Evolutionary conservation across 352 stramenopile species (phyloP).

Genomic region (Phytophthora pluvialis): DNA sequence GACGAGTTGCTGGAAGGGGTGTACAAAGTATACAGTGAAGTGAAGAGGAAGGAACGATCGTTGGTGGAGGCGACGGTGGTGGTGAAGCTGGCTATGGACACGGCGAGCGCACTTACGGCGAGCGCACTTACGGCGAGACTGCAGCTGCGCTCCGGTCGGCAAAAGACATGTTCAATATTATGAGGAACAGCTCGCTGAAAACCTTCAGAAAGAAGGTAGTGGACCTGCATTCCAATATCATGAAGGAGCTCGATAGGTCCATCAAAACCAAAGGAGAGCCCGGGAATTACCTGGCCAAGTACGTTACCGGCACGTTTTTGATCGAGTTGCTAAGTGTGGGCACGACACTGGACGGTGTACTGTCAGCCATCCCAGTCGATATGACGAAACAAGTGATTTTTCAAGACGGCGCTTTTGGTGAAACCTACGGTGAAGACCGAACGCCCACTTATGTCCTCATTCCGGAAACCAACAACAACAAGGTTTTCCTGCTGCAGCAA

Average conservation of each 20-base stretch:
- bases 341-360: background rate
- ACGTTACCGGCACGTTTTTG: background rate
- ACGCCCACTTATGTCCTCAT: constrained; percentile 20
- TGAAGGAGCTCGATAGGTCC: background rate
- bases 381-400: background rate
- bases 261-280: too few species aligned
- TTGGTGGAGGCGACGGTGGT: constrained; percentile 40
- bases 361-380: constrained; percentile 10
- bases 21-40: constrained; percentile 24
- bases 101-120: constrained; percentile 12
- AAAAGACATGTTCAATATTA: constrained; percentile 8
- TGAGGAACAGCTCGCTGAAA: background rate
- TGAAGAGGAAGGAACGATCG: constrained; percentile 41
- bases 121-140: too few species aligned
- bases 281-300: background rate
- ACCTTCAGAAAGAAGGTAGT: constrained; percentile 1
- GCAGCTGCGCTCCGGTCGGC: constrained; percentile 14
- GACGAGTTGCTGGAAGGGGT: constrained; percentile 28
- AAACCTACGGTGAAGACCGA: constrained; percentile 1
- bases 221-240: background rate
- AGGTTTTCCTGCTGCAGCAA: constrained; percentile 28
- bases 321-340: background rate
- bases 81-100: constrained; percentile 34
- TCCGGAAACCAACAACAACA: constrained; percentile 13
- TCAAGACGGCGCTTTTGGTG: constrained; percentile 9